Conservation (phyloP, 306 rosid genomes). For the Senna tora region DNA sequence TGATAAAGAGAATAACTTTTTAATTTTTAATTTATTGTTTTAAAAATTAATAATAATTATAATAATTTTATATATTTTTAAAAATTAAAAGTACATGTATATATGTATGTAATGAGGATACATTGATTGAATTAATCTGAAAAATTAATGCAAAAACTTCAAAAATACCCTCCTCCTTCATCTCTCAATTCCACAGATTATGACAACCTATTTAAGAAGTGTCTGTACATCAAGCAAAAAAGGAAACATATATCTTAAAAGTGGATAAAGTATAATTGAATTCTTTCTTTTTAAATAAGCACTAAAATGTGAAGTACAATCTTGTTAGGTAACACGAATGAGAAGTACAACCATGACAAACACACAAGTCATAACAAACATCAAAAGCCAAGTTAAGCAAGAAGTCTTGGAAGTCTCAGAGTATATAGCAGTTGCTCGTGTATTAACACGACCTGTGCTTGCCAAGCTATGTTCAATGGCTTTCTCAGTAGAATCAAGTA, state of each 20-base stretch:
- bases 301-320: background rate
- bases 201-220: background rate
- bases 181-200: too few species aligned
- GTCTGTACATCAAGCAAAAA: background rate
- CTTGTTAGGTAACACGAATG: conserved; percentile 70
- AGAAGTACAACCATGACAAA: conserved; percentile 90
- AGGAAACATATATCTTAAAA: background rate
- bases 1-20: too few species aligned
- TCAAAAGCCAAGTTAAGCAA: conserved; percentile 77
- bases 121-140: too few species aligned
- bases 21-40: too few species aligned
- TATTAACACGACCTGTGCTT: conserved; percentile 79
- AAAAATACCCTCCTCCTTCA: too few species aligned
- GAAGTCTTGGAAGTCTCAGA: conserved; percentile 77
- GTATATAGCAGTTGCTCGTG: conserved; percentile 65
- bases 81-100: too few species aligned
- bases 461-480: conserved; percentile 91
- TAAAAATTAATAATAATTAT: too few species aligned
- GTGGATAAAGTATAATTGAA: background rate
- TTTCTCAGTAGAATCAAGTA: conserved; percentile 85
- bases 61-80: too few species aligned
- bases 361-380: conserved; percentile 70
- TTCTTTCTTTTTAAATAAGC: background rate
- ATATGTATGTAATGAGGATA: too few species aligned
- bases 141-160: too few species aligned